These are phyloP conservation scores for Cytospora chrysosperma DNA, from an alignment of 2,329 filamentous ascomycete species.

Conservation along the genomic window DNA sequence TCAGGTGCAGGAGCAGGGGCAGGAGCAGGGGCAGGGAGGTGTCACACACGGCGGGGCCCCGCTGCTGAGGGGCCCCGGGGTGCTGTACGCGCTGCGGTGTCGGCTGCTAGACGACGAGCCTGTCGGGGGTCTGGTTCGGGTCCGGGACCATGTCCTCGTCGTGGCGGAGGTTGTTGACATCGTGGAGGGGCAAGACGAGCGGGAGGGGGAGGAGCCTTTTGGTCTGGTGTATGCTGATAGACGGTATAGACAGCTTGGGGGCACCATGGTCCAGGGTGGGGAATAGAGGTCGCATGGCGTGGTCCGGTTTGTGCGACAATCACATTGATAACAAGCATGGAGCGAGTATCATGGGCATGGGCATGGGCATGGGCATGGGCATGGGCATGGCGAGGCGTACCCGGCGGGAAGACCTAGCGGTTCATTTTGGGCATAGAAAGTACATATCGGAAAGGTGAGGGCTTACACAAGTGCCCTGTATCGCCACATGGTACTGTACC, in stretches of 20 bases:
- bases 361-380: background rate
- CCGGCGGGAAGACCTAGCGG: background rate
- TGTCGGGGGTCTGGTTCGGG: constrained; percentile 42
- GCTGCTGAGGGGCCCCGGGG: constrained; percentile 49
- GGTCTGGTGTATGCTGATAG: constrained; percentile 51
- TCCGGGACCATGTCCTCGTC: constrained; percentile 53
- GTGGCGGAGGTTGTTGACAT: constrained; percentile 52
- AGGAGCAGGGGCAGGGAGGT: constrained; percentile 18
- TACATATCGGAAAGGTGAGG: background rate
- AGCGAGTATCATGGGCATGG: background rate
- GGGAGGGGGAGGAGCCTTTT: constrained; percentile 35
- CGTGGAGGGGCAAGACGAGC: constrained; percentile 31
- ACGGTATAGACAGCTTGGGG: constrained; percentile 45
- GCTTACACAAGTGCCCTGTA: background rate
- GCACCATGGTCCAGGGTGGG: constrained; percentile 31
- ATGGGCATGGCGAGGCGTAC: background rate
- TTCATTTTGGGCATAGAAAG: background rate
- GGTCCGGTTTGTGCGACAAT: background rate
- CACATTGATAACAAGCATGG: too few relatives aligned
- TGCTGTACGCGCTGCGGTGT: constrained; percentile 49
- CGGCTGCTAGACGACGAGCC: constrained; percentile 41
- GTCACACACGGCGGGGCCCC: constrained; percentile 35
- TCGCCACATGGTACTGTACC: background rate
- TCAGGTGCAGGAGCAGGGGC: constrained; percentile 24
- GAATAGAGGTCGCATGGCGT: background rate